Evolutionary conservation across 805 yeast genomes (phyloP), one percentile per base, ranked within the genome.

Genomic region (Kurtzmaniella fragi): DNA sequence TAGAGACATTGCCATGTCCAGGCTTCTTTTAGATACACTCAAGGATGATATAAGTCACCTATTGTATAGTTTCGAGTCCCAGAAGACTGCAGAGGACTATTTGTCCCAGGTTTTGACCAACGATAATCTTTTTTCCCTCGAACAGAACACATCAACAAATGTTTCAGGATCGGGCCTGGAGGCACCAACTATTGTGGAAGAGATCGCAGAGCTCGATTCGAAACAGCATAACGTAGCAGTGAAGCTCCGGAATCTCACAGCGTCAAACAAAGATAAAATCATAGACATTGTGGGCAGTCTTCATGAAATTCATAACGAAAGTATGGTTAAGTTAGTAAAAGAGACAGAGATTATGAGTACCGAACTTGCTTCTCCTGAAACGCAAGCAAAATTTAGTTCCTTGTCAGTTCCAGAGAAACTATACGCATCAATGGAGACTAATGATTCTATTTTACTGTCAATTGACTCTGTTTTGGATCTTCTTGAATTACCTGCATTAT

Each of bases 401-500:
- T 9, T 32, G 28, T 27, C 40, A 32, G 6, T 12, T 16, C 12
- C 25, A 14, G 66, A 59, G 11, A 52, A 46, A 29, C 41, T 56
- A 14, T 39, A 43, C 6, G 38, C 41, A 6, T 43, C 61, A 12
- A 50, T 61, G 16, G 41, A 52, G 12, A 43, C 44, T 9, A 56
- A 56, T 39, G 59, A 53, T 43, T 49, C 62, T 3, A 71, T 82
- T 23, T 61, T 80, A 31, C 71, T 72, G 35, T 82, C 84, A 47
- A 73, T 88, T 52, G 89, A 82, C 44, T 76, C 80, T 30, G 70
- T 90, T 9, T 73, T 83, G 43, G 95, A 86, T 50, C 73, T 90
- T 8, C 65, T 91, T 47, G 95, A 87, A 53, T 64, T 93, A 27
- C 97, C 99, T 1, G 73, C 95, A 1, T 58, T 91, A 35, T 80